Percentiles rank a stretch among this genome's conserved stretches.
Conservation (phyloP, 257 asterid genomes). For the Capsicum baccatum region DNA sequence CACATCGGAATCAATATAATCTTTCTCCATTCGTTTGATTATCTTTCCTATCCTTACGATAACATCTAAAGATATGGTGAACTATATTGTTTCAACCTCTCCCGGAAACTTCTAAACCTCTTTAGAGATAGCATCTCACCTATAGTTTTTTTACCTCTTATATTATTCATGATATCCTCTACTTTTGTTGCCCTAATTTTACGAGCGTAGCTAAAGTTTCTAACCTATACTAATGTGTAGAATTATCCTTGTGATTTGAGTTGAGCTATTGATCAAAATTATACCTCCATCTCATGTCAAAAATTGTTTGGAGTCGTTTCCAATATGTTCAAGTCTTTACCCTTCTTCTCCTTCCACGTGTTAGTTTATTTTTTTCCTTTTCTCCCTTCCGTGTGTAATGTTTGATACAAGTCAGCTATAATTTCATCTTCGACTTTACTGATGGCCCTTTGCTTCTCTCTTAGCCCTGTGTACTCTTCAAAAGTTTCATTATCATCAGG, state of each 20-base stretch:
- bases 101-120: slow-evolving; percentile 8
- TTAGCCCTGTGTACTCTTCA: neutral
- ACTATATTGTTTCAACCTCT: slow-evolving; percentile 8
- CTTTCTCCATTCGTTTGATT: neutral
- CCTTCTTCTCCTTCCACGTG: neutral
- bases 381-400: neutral
- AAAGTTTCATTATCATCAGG: neutral
- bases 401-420: neutral
- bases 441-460: slow-evolving; percentile 15
- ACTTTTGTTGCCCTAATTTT: slow-evolving; percentile 5
- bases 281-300: neutral
- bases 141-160: neutral
- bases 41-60: neutral
- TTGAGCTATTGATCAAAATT: slow-evolving; percentile 9
- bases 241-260: neutral
- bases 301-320: neutral
- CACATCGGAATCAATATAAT: neutral
- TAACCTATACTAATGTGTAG: neutral
- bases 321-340: neutral
- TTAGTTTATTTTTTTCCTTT: neutral
- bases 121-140: neutral
- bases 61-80: neutral
- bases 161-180: neutral
- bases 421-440: slow-evolving; percentile 1
- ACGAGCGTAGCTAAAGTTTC: neutral